phyloP scores from a whole-genome alignment of 2,329 filamentous ascomycete species.

The Emergomyces orientalis region DNA sequence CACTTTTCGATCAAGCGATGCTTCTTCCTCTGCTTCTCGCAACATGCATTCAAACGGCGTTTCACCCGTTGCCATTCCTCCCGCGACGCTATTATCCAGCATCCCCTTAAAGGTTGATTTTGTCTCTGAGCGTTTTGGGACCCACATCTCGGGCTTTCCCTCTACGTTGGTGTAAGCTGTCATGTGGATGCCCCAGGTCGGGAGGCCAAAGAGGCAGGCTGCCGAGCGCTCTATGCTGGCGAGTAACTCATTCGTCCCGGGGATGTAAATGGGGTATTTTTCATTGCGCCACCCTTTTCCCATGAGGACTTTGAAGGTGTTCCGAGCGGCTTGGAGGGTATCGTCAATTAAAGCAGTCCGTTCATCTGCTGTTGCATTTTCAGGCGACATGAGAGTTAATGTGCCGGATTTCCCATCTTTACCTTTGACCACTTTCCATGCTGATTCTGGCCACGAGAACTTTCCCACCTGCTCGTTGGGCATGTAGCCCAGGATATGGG shows the following conservation, averaged over 20 bases:
- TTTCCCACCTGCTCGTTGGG: constrained; percentile 38
- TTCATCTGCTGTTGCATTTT: constrained; percentile 49
- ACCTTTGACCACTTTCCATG: constrained; percentile 50
- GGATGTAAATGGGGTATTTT: constrained; percentile 66
- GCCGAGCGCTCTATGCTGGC: constrained; percentile 71
- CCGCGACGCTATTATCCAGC: constrained; percentile 89
- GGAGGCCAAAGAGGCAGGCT: constrained; percentile 62
- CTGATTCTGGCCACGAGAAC: constrained; percentile 44
- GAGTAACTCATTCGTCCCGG: constrained; percentile 42
- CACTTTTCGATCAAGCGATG: constrained; percentile 62
- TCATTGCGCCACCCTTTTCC: constrained; percentile 73
- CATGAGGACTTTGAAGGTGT: constrained; percentile 61
- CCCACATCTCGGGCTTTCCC: constrained; percentile 56
- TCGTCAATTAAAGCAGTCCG: constrained; percentile 50
- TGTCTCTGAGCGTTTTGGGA: constrained; percentile 61
- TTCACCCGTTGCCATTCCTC: constrained; percentile 63
- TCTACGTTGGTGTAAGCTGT: constrained; percentile 53
- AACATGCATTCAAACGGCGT: constrained; percentile 68
- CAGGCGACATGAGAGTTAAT: constrained; percentile 50
- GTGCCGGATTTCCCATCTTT: constrained; percentile 39
- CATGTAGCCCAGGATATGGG: constrained; percentile 54
- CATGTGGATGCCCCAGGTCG: constrained; percentile 75
- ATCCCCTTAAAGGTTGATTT: constrained; percentile 89
- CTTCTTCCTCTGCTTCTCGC: constrained; percentile 83
- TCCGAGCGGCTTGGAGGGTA: constrained; percentile 59